phyloP scores from a whole-genome alignment of 75 land plant genomes.

The Selaginella moellendorffii region DNA sequence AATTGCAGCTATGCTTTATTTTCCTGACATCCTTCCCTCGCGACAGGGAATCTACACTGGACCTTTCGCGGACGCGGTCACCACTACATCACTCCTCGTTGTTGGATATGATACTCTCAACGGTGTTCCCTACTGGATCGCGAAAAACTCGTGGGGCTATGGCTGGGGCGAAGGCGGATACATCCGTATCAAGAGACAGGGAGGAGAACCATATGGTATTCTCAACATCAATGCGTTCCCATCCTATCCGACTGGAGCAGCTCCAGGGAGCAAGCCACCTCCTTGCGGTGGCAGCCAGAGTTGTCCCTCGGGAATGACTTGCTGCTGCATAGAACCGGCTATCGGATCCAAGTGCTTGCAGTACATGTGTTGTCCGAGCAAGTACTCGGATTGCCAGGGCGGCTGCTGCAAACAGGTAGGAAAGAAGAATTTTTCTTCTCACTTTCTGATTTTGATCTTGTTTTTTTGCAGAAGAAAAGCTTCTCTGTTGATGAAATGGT shows the following conservation, averaged over 20 bases:
- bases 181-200: background rate
- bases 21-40: background rate
- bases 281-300: background rate
- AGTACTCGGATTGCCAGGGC: background rate
- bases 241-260: background rate
- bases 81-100: background rate
- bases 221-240: background rate
- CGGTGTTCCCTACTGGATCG: background rate
- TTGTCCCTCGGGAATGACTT: background rate
- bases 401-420: background rate
- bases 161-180: slow-evolving; percentile 5
- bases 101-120: background rate
- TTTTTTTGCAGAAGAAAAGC: background rate
- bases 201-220: background rate
- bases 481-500: background rate
- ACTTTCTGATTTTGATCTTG: background rate
- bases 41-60: background rate
- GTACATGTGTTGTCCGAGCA: background rate
- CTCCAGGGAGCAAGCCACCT: background rate
- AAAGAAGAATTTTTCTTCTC: background rate
- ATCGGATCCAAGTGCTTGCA: background rate
- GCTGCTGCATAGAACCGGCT: background rate
- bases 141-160: background rate
- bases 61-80: background rate
- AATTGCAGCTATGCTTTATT: background rate